phyloP scores from a whole-genome alignment of 305 asterid genomes.

The Solanum hybrid region DNA sequence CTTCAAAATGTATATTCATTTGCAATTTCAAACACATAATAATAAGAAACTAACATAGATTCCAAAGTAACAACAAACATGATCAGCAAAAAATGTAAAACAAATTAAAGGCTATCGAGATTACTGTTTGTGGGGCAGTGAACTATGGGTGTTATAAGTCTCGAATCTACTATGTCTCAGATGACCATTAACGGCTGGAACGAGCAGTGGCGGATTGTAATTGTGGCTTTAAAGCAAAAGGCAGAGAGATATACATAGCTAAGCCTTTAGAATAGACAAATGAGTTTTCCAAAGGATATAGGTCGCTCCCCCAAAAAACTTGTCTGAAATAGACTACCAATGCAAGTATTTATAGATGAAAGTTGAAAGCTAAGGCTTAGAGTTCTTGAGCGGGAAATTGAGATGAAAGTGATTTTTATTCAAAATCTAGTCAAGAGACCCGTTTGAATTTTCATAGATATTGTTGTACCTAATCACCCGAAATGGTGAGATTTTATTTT shows the following conservation, averaged over 20 bases:
- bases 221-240: too few relatives aligned
- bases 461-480: not conserved
- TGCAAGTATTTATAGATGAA: not conserved
- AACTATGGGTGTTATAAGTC: not conserved
- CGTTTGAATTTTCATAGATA: not conserved
- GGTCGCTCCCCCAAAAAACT: too few relatives aligned
- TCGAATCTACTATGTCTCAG: too few relatives aligned
- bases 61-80: not conserved
- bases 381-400: not conserved
- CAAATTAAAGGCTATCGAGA: not conserved
- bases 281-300: too few relatives aligned
- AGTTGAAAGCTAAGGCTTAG: not conserved
- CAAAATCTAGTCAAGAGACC: not conserved
- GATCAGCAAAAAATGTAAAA: not conserved
- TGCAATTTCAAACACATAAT: not conserved
- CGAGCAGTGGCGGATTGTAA: too few relatives aligned
- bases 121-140: not conserved
- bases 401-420: not conserved
- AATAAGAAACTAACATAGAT: not conserved
- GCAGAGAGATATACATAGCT: too few relatives aligned
- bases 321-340: not conserved
- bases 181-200: too few relatives aligned
- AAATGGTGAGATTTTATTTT: not conserved
- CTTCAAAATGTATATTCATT: not conserved
- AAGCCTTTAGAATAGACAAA: too few relatives aligned